A percentile compares a stretch with the other conserved stretches of the same genome.
phyloP scores from a whole-genome alignment of 2,329 filamentous ascomycete genomes.

The Magnaporthiopsis poae region DNA sequence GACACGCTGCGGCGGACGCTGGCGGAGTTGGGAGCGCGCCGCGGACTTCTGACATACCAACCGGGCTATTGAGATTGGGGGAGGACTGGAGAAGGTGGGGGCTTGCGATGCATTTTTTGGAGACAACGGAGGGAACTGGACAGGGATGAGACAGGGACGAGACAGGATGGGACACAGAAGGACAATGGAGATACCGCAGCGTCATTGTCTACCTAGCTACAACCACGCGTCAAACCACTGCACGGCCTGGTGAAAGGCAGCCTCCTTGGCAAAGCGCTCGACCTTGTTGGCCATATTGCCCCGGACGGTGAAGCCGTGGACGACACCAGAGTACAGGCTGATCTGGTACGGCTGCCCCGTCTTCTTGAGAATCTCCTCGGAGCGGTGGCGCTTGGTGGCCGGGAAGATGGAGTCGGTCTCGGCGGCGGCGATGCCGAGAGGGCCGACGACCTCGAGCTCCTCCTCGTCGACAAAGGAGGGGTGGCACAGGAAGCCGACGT shows the following conservation, averaged over 20 bases:
- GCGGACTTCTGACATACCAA: too few relatives aligned
- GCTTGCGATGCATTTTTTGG: too few relatives aligned
- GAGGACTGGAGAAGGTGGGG: too few relatives aligned
- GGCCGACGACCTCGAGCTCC: slow-evolving; percentile 57
- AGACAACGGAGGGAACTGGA: too few relatives aligned
- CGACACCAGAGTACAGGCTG: slow-evolving; percentile 60
- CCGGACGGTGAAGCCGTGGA: slow-evolving; percentile 68
- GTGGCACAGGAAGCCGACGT: slow-evolving; percentile 66
- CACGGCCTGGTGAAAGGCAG: slow-evolving; percentile 69
- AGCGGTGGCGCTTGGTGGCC: slow-evolving; percentile 51
- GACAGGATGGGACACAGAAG: too few relatives aligned
- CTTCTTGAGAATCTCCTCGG: slow-evolving; percentile 52
- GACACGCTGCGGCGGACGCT: too few relatives aligned
- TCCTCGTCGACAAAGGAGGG: slow-evolving; percentile 63
- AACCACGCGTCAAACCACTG: slow-evolving; percentile 64
- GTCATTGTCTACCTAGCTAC: not conserved
- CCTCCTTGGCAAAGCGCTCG: slow-evolving; percentile 65
- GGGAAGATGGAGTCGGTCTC: slow-evolving; percentile 60
- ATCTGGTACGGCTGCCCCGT: slow-evolving; percentile 60
- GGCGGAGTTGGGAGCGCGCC: too few relatives aligned
- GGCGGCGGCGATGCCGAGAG: slow-evolving; percentile 56
- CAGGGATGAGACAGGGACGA: too few relatives aligned
- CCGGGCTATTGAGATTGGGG: too few relatives aligned
- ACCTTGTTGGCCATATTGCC: slow-evolving; percentile 48
- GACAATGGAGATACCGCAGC: too few relatives aligned